Base-by-base conservation (phyloP, 1,284 basidiomycete genomes). In the Megacollybia platyphylla region DNA sequence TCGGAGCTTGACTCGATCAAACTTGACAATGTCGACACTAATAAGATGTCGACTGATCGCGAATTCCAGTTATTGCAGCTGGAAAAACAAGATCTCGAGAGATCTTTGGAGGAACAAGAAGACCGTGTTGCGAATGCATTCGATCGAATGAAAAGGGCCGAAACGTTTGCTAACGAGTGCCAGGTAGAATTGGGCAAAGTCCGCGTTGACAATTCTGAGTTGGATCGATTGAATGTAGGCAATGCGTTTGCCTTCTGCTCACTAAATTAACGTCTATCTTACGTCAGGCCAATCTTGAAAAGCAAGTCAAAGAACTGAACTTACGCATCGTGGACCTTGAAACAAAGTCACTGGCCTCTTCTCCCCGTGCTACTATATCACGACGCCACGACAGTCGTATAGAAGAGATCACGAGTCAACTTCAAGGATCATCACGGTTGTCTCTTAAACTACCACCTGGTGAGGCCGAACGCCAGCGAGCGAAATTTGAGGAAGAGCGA, bases 281-380 rank as follows among this genome's bases (percentile, higher is more conserved):
- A 45, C 13, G 32, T 34, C 49, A 90, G 87, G 85, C 83, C 7
- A 76, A 69, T 46, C 66, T 90, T 15, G 86, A 88, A 63, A 87
- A 86, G 54, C 81, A 87, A 57, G 69, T 84, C 53, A 88, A 88
- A 55, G 84, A 88, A 40, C 62, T 88, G 28, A 86, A 87, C 46
- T 70, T 87, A 30, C 79, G 78, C 27, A 76, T 89, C 45, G 79
- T 87, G 6, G 87, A 89, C 52, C 65, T 89, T 8, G 87, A 89
- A 57, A 86, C 85, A 0, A 81, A 71, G 52, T 79, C 85, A 1
- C 79, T 85, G 50, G 59, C 76, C 6, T 75, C 58, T 46, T 73
- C 74, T 11, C 76, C 83, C n/a, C 70, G 79, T 18, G 68, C 79
- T 7, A 61, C 71, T 1, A 58, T 62, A 1, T 68, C 75, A 17